Evolutionary conservation across 1,284 basidiomycete genomes (phyloP).

Genomic region (Cryptococcus hybrid): DNA sequence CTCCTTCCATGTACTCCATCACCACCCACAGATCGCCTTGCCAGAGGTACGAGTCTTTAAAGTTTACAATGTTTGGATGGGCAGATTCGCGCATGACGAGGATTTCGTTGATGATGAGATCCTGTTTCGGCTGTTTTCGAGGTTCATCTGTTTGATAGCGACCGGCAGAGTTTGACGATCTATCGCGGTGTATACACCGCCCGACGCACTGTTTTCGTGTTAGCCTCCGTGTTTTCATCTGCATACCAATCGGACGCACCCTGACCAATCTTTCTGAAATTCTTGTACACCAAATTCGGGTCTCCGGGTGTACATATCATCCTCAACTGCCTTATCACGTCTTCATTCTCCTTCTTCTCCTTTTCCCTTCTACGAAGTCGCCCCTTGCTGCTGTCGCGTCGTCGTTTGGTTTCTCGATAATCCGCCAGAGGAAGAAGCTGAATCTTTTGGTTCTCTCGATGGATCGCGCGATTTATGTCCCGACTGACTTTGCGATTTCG

Average conservation of each 20-base stretch:
- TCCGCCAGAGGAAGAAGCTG: slow-evolving; percentile 8
- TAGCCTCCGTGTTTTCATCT: slow-evolving; percentile 6
- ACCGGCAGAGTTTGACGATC: slow-evolving; percentile 92
- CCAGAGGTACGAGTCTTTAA: slow-evolving; percentile 96
- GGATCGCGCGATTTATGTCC: slow-evolving; percentile 21
- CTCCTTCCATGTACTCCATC: slow-evolving; percentile 99
- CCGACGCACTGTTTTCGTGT: slow-evolving; percentile 68
- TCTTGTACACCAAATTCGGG: slow-evolving; percentile 89
- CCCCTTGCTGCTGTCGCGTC: slow-evolving; percentile 48
- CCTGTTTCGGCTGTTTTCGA: slow-evolving; percentile 99
- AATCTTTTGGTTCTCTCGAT: slow-evolving; percentile 10
- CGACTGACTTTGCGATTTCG: slow-evolving; percentile 41
- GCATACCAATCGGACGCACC: slow-evolving; percentile 56
- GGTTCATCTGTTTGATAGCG: slow-evolving; percentile 99
- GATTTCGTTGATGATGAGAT: slow-evolving; percentile 99
- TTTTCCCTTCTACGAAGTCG: slow-evolving; percentile 79
- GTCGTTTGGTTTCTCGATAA: slow-evolving; percentile 40
- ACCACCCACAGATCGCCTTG: slow-evolving; percentile 99
- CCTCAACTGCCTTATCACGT: slow-evolving; percentile 86
- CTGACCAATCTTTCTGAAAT: slow-evolving; percentile 94
- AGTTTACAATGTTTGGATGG: slow-evolving; percentile 99
- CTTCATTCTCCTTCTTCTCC: slow-evolving; percentile 77
- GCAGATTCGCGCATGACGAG: slow-evolving; percentile 95
- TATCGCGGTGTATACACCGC: slow-evolving; percentile 97
- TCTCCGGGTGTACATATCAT: slow-evolving; percentile 97